Evolutionary conservation across 2,329 filamentous ascomycete genomes (phyloP).

Genomic region (Penicillium brevicompactum): DNA sequence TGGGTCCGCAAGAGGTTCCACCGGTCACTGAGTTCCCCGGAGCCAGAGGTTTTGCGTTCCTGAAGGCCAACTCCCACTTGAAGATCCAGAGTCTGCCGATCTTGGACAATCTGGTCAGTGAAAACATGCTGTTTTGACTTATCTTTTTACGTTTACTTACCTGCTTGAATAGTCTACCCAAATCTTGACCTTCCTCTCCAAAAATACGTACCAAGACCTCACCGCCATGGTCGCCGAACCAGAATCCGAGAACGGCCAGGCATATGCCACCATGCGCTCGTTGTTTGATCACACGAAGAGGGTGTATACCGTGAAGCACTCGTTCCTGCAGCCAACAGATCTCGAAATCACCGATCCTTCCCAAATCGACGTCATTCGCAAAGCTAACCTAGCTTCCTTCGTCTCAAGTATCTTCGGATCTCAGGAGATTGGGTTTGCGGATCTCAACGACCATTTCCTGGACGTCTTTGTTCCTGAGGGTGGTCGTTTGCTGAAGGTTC

Average conservation of each 20-base stretch:
- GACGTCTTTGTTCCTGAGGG: constrained; percentile 65
- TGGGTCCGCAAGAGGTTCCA: constrained; percentile 38
- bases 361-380: constrained; percentile 63
- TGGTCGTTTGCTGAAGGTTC: constrained; percentile 59
- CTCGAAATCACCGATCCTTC: constrained; percentile 53
- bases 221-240: constrained; percentile 59
- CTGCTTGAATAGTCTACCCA: constrained; percentile 54
- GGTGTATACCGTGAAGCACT: constrained; percentile 59
- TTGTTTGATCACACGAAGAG: constrained; percentile 66
- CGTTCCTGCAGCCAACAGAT: constrained; percentile 58
- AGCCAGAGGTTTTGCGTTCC: constrained; percentile 39
- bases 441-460: constrained; percentile 65
- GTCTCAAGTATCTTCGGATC: constrained; percentile 65
- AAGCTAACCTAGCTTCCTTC: constrained; percentile 67
- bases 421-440: constrained; percentile 65
- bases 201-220: constrained; percentile 59
- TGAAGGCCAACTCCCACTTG: constrained; percentile 49
- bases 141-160: background rate
- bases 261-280: constrained; percentile 63
- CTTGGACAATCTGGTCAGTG: constrained; percentile 60
- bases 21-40: constrained; percentile 31
- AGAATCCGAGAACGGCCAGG: constrained; percentile 59
- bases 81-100: constrained; percentile 63
- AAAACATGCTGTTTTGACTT: background rate
- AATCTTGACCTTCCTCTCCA: constrained; percentile 60